Conservation (phyloP, 441 rosid species). For the Geranium incanum region DNA sequence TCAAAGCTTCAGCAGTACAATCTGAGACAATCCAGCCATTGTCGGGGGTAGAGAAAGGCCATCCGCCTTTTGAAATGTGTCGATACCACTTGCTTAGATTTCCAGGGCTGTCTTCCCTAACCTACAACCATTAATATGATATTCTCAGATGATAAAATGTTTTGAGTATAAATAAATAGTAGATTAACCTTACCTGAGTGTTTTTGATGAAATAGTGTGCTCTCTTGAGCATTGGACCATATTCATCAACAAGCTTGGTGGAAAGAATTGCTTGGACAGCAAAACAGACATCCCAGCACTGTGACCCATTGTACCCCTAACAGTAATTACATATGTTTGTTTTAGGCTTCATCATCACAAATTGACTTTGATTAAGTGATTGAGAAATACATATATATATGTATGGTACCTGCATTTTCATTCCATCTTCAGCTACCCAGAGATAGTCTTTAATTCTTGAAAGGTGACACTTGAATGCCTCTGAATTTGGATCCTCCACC, state of each 20-base stretch:
- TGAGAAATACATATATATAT: no score
- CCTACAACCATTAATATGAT: conserved; percentile 28
- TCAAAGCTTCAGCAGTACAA: conserved; percentile 89
- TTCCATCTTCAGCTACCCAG: conserved; percentile 98
- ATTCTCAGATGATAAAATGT: not conserved
- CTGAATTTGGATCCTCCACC: conserved; percentile 92
- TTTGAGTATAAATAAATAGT: not conserved
- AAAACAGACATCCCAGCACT: conserved; percentile 85
- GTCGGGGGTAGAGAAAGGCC: conserved; percentile 95
- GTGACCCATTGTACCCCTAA: conserved; percentile 96
- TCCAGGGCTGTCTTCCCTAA: conserved; percentile 69
- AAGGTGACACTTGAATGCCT: conserved; percentile 86
- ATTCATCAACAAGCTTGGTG: conserved; percentile 59
- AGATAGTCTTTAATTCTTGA: conserved; percentile 76
- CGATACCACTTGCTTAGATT: conserved; percentile 75
- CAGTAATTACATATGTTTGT: not conserved
- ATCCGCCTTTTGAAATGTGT: conserved; percentile 95
- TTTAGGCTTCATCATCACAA: not conserved
- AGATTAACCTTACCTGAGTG: conserved; percentile 71
- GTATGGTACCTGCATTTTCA: conserved; percentile 77
- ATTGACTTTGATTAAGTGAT: no score
- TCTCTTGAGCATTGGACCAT: conserved; percentile 51
- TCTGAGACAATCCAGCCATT: conserved; percentile 97
- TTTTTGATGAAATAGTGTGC: conserved; percentile 60
- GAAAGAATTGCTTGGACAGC: conserved; percentile 77